Evolutionary conservation across 768 basidiomycete genomes (phyloP), one percentile per base, ranked within the genome.

Genomic region (Russula brevipes): DNA sequence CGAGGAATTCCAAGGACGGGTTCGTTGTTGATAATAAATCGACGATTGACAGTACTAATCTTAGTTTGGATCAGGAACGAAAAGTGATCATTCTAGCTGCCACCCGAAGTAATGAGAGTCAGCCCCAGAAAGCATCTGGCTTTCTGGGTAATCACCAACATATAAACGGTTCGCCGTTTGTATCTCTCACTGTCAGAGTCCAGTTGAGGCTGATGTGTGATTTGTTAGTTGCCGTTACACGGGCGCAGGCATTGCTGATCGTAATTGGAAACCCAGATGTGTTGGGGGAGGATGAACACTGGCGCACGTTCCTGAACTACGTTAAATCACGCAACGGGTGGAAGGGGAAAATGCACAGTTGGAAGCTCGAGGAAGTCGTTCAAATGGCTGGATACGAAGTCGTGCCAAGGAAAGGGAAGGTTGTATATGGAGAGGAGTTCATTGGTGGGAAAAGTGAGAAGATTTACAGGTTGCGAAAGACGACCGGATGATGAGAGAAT

Each of bases 191-290:
- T 42, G 0, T 6, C 49, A 19, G 19, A 6, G 31, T 17, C 8
- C 3, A 16, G 41, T n/a, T 52, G 33, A n/a, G 11, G 6, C 52
- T 38, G n/a, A 59, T n/a, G 19, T 35, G 41, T 44, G 7, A 24
- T 31, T 8, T 19, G 7, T 8, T 57, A 87, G 86, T 88, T 38
- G 84, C 86, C 3, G 72, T 88, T 9, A 88, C 86, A 0, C 83
- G 86, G 4, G 85, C 85, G 0, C 80, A 86, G 70, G 82, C 85
- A 0, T 75, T 87, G 4, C 78, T 88, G 9, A 81, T 87, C 64
- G 75, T 87, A 52, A 72, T 88, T 47, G 86, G 86, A 1, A 81
- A 87, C 68, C 82, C 85, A 0, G 71, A 73, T 3, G 79, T 85
- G 5, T 77, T 87, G 6, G 80, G 78, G 4, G 76, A 86, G 36